Percentiles rank a stretch among this genome's conserved stretches.
Conservation (phyloP, 768 basidiomycete species). For the Suillus placidus region DNA sequence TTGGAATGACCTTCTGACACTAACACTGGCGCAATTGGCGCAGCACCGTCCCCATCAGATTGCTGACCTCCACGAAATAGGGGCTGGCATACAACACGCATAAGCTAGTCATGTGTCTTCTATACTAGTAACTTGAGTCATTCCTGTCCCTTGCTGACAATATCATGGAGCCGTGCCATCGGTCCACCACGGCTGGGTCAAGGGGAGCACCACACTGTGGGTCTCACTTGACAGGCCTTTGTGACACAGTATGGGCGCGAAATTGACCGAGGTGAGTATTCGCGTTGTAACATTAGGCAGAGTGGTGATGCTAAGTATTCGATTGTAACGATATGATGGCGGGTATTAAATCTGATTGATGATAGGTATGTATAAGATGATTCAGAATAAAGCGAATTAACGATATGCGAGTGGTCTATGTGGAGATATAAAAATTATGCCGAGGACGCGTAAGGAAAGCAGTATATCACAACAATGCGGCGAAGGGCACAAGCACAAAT, state of each 20-base stretch:
- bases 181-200: background rate
- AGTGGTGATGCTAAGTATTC: constrained; percentile 21
- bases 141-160: background rate
- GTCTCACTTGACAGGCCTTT: background rate
- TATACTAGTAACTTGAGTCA: background rate
- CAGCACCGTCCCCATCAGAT: background rate
- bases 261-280: constrained; percentile 1
- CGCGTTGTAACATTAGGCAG: constrained; percentile 6
- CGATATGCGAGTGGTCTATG: constrained; percentile 33
- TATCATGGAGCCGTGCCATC: background rate
- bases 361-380: constrained; percentile 31
- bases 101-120: background rate
- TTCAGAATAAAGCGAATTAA: constrained; percentile 33
- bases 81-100: background rate
- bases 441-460: constrained; percentile 39
- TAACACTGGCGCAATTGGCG: background rate
- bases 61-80: background rate
- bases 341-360: constrained; percentile 32
- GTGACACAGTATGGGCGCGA: background rate
- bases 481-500: constrained; percentile 19
- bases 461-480: constrained; percentile 44
- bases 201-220: background rate
- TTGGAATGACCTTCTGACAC: background rate
- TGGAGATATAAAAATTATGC: constrained; percentile 34
- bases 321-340: constrained; percentile 28